These are phyloP conservation scores for Neonectria faginata DNA, from an alignment of 2,329 filamentous ascomycete species.

Conservation along the genomic window DNA sequence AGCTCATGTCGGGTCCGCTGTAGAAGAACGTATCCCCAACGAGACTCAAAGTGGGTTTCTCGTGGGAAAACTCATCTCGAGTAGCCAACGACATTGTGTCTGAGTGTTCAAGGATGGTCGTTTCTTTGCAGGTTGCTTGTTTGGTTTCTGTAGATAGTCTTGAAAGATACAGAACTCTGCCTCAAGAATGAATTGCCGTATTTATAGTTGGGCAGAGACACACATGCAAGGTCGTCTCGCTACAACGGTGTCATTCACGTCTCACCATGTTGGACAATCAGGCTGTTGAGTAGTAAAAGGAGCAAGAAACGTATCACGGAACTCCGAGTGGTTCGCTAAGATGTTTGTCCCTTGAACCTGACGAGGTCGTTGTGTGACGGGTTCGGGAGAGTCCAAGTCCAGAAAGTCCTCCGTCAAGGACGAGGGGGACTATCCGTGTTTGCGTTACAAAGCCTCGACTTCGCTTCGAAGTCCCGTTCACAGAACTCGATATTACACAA, in stretches of 20 bases:
- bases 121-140: not conserved
- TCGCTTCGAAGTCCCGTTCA: not conserved
- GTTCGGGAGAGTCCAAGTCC: constrained; percentile 7
- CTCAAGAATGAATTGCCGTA: not conserved
- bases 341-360: not conserved
- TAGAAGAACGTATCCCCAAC: constrained; percentile 38
- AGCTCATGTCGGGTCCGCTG: constrained; percentile 34
- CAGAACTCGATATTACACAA: not conserved
- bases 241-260: constrained; percentile 2
- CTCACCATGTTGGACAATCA: constrained; percentile 9
- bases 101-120: not conserved
- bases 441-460: not conserved
- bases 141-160: not conserved
- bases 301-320: constrained; percentile 8
- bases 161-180: not conserved
- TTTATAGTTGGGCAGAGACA: constrained; percentile 13
- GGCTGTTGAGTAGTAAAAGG: not conserved
- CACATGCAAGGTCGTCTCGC: not conserved
- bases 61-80: constrained; percentile 26
- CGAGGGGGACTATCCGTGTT: not conserved
- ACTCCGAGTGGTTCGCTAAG: not conserved
- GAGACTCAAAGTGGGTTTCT: constrained; percentile 35
- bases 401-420: constrained; percentile 5
- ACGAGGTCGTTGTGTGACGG: constrained; percentile 6
- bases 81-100: not conserved